Conservation (phyloP, 371 early-diverging fungal species). For the Coemansia sp. region DNA sequence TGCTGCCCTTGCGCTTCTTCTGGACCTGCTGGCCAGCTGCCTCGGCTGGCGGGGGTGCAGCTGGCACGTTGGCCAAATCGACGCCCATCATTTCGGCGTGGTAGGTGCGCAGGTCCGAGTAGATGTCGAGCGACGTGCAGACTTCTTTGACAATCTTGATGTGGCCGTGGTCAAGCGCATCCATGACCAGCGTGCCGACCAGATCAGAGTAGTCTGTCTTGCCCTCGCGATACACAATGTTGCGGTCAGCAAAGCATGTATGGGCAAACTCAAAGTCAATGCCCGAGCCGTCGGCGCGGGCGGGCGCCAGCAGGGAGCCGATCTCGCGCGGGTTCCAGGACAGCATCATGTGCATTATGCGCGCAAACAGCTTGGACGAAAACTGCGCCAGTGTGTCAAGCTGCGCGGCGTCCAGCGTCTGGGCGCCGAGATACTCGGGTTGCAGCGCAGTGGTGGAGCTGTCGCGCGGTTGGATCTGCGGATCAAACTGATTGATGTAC, state of each 20-base stretch:
- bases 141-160: conserved; percentile 29
- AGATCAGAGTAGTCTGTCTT: conserved; percentile 2
- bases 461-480: conserved; percentile 5
- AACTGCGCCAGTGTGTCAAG: conserved; percentile 55
- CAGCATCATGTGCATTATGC: conserved; percentile 58
- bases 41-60: background rate
- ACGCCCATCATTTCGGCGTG: background rate
- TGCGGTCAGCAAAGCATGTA: conserved; percentile 22
- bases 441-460: conserved; percentile 6
- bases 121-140: conserved; percentile 26
- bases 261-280: conserved; percentile 32
- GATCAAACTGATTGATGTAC: conserved; percentile 20
- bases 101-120: conserved; percentile 29
- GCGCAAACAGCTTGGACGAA: conserved; percentile 53
- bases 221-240: background rate
- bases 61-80: background rate
- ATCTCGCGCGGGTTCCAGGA: conserved; percentile 56
- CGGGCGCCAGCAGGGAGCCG: conserved; percentile 62
- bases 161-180: conserved; percentile 33
- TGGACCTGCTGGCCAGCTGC: background rate
- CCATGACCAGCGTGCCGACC: conserved; percentile 25
- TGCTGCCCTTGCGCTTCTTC: conserved; percentile 1
- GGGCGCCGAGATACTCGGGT: conserved; percentile 18
- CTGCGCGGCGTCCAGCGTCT: conserved; percentile 41
- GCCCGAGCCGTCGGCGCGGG: conserved; percentile 29